phyloP scores from a whole-genome alignment of 495 filamentous ascomycete species.

The Penicillium argentinense region DNA sequence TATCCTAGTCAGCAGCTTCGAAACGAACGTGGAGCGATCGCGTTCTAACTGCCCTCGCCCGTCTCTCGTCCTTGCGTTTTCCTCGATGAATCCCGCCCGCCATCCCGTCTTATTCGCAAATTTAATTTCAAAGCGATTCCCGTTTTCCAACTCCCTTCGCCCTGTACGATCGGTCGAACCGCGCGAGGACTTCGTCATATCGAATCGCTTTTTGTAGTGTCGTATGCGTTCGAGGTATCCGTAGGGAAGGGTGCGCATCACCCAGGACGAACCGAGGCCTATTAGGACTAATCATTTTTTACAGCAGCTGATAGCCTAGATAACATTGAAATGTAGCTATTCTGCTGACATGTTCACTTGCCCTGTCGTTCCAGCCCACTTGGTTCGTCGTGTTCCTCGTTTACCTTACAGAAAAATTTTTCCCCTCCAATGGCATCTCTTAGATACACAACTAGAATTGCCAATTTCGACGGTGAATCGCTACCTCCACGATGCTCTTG shows the following conservation, averaged over 20 bases:
- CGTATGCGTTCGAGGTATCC: slow-evolving; percentile 1
- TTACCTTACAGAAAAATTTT: too few species aligned
- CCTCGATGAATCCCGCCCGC: slow-evolving; percentile 38
- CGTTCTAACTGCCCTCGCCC: slow-evolving; percentile 28
- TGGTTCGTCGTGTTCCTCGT: too few species aligned
- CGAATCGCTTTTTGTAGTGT: slow-evolving; percentile 15
- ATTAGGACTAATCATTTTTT: not conserved
- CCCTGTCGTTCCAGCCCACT: too few species aligned
- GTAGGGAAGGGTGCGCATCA: not conserved
- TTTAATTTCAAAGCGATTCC: slow-evolving; percentile 36
- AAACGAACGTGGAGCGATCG: slow-evolving; percentile 46
- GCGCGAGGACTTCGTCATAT: slow-evolving; percentile 8
- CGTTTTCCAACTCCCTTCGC: slow-evolving; percentile 26
- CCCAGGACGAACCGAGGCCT: not conserved
- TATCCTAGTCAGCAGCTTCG: slow-evolving; percentile 46
- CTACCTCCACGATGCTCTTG: too few species aligned
- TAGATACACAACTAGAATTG: too few species aligned
- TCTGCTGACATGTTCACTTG: too few species aligned
- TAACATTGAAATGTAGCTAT: not conserved
- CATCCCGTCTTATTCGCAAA: slow-evolving; percentile 33
- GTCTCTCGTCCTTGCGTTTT: slow-evolving; percentile 36
- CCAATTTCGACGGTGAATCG: too few species aligned
- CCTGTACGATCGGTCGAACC: slow-evolving; percentile 29
- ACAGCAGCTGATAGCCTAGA: not conserved
- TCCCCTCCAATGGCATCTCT: too few species aligned